Conservation (phyloP, 164 flowering plant genomes). For the Kingdonia uniflora region DNA sequence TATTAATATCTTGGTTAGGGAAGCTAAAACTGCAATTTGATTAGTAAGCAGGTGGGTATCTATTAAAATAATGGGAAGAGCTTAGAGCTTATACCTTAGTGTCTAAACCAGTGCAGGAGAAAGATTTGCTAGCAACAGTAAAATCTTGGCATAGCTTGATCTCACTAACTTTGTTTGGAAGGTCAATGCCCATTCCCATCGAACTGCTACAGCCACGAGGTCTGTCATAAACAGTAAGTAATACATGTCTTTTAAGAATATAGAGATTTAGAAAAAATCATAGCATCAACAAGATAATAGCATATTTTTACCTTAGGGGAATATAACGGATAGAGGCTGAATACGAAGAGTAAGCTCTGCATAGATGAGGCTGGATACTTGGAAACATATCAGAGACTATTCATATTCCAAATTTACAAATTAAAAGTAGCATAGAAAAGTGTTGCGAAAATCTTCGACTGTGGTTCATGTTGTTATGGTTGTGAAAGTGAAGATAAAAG, state of each 20-base stretch:
- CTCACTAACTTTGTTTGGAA: conserved; percentile 55
- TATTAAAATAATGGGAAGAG: too few relatives aligned
- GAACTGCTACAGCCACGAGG: conserved; percentile 71
- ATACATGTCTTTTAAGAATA: too few relatives aligned
- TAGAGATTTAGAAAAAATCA: conserved; percentile 78
- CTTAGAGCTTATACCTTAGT: conserved; percentile 89
- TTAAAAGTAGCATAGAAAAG: conserved; percentile 56
- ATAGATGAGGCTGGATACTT: too few relatives aligned
- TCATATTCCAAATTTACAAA: too few relatives aligned
- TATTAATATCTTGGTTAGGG: too few relatives aligned
- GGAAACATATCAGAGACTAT: too few relatives aligned
- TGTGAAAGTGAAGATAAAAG: conserved; percentile 55
- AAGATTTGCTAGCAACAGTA: conserved; percentile 59
- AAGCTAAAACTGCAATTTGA: too few relatives aligned
- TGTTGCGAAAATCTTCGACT: too few relatives aligned
- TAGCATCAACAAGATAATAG: conserved; percentile 20
- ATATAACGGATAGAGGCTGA: neutral
- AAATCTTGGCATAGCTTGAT: conserved; percentile 87
- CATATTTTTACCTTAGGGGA: neutral
- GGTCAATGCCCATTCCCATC: conserved; percentile 83
- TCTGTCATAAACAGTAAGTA: too few relatives aligned
- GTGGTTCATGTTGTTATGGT: conserved; percentile 62
- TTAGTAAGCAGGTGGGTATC: too few relatives aligned
- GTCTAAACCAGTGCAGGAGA: conserved; percentile 71
- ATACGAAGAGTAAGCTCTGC: too few relatives aligned